phyloP scores from a whole-genome alignment of 78 protist species.

The Dictyostelium capitatum region DNA sequence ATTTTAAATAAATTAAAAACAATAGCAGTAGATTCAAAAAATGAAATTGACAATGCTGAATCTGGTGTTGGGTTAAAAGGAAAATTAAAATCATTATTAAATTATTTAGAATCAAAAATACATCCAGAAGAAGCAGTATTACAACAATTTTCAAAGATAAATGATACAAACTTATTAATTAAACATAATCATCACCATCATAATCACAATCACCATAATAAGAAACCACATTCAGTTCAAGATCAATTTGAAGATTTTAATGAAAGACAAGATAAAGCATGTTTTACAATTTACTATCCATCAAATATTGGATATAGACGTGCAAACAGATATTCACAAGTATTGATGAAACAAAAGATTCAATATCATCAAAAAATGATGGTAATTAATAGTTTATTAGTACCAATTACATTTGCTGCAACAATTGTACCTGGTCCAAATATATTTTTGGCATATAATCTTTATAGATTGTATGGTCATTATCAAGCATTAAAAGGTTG shows the following conservation, averaged over 20 bases:
- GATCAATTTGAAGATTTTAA: constrained; percentile 20
- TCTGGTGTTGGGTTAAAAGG: constrained; percentile 54
- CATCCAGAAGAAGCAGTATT: constrained; percentile 65
- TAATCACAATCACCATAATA: neutral
- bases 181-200: constrained; percentile 6
- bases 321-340: constrained; percentile 48
- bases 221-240: neutral
- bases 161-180: constrained; percentile 18
- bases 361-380: constrained; percentile 36
- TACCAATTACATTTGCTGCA: constrained; percentile 62
- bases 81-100: constrained; percentile 18
- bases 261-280: constrained; percentile 17
- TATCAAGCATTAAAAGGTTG: constrained; percentile 53
- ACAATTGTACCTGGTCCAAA: constrained; percentile 73
- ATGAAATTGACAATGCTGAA: constrained; percentile 58
- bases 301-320: constrained; percentile 32
- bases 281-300: constrained; percentile 37
- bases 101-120: constrained; percentile 27
- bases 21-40: constrained; percentile 41
- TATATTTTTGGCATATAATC: constrained; percentile 54
- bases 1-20: constrained; percentile 19
- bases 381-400: constrained; percentile 5
- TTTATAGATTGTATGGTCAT: constrained; percentile 56
- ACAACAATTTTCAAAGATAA: constrained; percentile 36
- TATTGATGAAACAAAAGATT: constrained; percentile 22